These are phyloP conservation scores for Alternaria brassicicola DNA, from an alignment of 2,329 filamentous ascomycete genomes.

Conservation along the genomic window DNA sequence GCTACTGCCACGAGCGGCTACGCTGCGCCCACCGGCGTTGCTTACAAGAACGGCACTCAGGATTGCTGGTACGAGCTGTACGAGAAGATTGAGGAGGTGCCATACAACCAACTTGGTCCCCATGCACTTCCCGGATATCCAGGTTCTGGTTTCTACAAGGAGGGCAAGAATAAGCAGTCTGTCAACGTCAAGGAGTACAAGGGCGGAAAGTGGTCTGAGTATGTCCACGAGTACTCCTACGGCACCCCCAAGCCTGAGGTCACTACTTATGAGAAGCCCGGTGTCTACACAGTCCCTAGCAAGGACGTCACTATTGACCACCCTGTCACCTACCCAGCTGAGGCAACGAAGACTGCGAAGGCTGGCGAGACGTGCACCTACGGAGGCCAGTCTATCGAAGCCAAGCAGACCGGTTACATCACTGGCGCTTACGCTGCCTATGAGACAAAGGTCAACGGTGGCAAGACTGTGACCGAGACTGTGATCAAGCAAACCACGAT, in stretches of 20 bases:
- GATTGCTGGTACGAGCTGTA: slow-evolving; percentile 40
- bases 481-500: slow-evolving; percentile 34
- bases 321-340: slow-evolving; percentile 27
- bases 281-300: slow-evolving; percentile 38
- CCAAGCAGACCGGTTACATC: slow-evolving; percentile 32
- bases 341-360: slow-evolving; percentile 30
- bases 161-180: slow-evolving; percentile 32
- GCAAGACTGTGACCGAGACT: slow-evolving; percentile 28
- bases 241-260: slow-evolving; percentile 33
- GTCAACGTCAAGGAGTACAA: slow-evolving; percentile 40
- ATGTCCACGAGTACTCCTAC: slow-evolving; percentile 30
- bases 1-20: slow-evolving; percentile 22
- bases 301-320: slow-evolving; percentile 33
- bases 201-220: slow-evolving; percentile 37
- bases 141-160: slow-evolving; percentile 37
- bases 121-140: slow-evolving; percentile 35
- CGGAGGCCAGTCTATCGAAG: slow-evolving; percentile 30
- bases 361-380: slow-evolving; percentile 35
- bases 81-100: slow-evolving; percentile 36
- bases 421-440: slow-evolving; percentile 35
- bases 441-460: slow-evolving; percentile 22
- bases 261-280: slow-evolving; percentile 38
- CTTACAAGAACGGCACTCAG: slow-evolving; percentile 22
- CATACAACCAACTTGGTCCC: slow-evolving; percentile 39
- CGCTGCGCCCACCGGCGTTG: slow-evolving; percentile 12